Evolutionary conservation across 768 basidiomycete species (phyloP).

Genomic region (Boletus insuetus): DNA sequence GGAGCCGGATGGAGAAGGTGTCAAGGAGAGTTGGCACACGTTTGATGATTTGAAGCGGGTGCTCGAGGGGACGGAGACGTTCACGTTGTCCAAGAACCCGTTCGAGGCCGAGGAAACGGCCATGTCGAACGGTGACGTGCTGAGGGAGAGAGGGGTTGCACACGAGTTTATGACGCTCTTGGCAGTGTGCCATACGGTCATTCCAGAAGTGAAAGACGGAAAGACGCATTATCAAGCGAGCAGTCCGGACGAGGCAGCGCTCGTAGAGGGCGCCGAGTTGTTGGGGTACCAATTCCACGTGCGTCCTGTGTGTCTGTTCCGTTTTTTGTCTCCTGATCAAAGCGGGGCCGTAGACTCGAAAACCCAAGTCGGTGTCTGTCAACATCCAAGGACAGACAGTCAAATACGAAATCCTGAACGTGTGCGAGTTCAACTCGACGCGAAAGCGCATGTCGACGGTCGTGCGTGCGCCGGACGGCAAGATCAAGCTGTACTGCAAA

Average conservation of each 20-base stretch:
- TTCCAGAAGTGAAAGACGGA: conserved; percentile 87
- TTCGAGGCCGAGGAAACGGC: conserved; percentile 44
- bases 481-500: conserved; percentile 93
- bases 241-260: conserved; percentile 95
- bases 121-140: not conserved
- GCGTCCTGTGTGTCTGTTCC: conserved; percentile 30
- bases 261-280: conserved; percentile 90
- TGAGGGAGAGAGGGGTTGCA: conserved; percentile 49
- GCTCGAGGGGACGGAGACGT: conserved; percentile 40
- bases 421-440: conserved; percentile 98
- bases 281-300: conserved; percentile 94
- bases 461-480: conserved; percentile 81
- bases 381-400: conserved; percentile 66
- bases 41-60: conserved; percentile 69
- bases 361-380: conserved; percentile 94
- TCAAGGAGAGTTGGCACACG: conserved; percentile 64
- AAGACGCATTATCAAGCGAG: conserved; percentile 94
- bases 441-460: conserved; percentile 98
- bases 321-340: not conserved
- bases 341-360: conserved; percentile 68
- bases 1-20: conserved; percentile 39
- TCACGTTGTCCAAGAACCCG: conserved; percentile 42
- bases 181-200: conserved; percentile 97
- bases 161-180: conserved; percentile 78
- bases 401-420: conserved; percentile 91